phyloP scores from a whole-genome alignment of 2,329 filamentous ascomycete genomes.

The Ophiostoma australiae region DNA sequence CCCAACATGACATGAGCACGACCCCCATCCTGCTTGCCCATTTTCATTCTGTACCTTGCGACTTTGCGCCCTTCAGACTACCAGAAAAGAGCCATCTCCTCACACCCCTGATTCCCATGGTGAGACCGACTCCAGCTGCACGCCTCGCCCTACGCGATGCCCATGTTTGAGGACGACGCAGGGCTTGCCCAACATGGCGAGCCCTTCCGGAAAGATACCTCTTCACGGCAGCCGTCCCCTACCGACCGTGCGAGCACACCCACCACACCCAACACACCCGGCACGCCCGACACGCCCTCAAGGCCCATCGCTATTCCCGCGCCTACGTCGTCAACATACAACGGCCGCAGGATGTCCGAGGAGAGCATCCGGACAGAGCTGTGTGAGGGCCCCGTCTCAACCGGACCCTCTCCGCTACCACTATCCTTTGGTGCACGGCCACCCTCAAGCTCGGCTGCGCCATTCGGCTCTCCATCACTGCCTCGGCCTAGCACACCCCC shows the following conservation, averaged over 20 bases:
- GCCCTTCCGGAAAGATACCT: slow-evolving; percentile 22
- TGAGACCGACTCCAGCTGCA: neutral
- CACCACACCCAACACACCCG: neutral
- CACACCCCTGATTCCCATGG: neutral
- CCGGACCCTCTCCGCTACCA: slow-evolving; percentile 35
- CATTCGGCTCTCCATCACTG: neutral
- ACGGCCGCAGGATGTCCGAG: slow-evolving; percentile 46
- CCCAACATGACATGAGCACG: slow-evolving; percentile 8
- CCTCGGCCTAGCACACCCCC: slow-evolving; percentile 10
- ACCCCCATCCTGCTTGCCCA: neutral
- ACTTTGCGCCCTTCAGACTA: neutral
- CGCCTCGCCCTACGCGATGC: slow-evolving; percentile 41
- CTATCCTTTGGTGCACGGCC: neutral
- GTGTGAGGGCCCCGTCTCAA: slow-evolving; percentile 53
- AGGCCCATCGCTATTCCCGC: slow-evolving; percentile 28
- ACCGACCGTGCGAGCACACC: neutral
- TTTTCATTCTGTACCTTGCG: neutral
- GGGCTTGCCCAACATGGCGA: slow-evolving; percentile 32
- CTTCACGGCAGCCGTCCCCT: neutral
- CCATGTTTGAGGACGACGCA: slow-evolving; percentile 53
- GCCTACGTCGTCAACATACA: slow-evolving; percentile 22
- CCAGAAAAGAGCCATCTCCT: neutral
- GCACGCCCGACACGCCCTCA: slow-evolving; percentile 19
- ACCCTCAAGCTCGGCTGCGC: neutral
- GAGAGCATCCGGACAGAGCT: slow-evolving; percentile 58